Base-by-base conservation (phyloP, 1,139 yeast genomes). In the Ashbya aceris region DNA sequence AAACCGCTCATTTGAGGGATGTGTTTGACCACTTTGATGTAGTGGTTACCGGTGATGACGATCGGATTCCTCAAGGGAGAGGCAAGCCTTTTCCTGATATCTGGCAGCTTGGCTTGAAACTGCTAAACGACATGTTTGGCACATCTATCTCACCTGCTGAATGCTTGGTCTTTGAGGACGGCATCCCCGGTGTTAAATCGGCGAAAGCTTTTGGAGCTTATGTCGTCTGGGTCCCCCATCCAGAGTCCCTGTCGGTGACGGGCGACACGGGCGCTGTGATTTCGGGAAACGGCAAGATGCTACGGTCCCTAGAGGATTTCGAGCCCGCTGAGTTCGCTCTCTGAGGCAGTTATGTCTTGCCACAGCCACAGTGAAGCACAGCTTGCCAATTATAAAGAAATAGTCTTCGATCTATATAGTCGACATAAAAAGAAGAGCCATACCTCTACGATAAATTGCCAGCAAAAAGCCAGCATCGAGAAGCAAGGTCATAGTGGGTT, bases 61-160 rank as follows among this genome's bases (percentile, higher is more conserved):
- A 74, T 33, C 73, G 95, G 41, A 76, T 91, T 42, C 85, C 89
- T 2, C 69, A 68, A 17, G 96, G 96, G 2, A 74, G 80, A 47
- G 97, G 98, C 4, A 91, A 91, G 59, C 98, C 98, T 9, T 69
- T 71, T 46, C 98, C 98, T 2, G 94, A 87, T 58, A 87, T 91
- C 50, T 91, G 95, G 94, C 74, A 74, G 50, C 73, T 79, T 3
- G 95, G 97, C 37, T 71, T 91, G 47, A 74, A 70, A 27, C 73
- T 81, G 30, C 54, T 91, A 45, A 91, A 91, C 58, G 58, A 62
- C 17, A 70, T 70, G 40, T 57, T 54, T 29, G 49, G 71, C 11
- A 70, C 70, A 1, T 67, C 68, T 13, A 80, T 87, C 49, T 57
- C 60, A 43, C 82, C 89, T 2, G 77, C 76, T 30, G 95, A 91